phyloP scores from a whole-genome alignment of 345 rosid species.

The Acer campestre region DNA sequence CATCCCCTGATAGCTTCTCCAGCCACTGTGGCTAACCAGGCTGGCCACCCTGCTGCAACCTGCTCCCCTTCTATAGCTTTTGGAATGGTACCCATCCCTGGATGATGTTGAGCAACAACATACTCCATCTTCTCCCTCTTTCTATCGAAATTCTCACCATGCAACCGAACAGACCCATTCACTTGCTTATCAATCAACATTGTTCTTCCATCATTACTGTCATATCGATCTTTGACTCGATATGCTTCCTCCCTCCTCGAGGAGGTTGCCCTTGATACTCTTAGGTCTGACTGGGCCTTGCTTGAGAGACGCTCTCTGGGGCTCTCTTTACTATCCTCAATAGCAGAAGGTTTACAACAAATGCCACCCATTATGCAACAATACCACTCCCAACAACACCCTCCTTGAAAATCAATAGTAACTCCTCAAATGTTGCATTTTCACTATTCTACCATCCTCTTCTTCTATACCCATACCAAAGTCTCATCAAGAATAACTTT shows the following conservation, averaged over 20 bases:
- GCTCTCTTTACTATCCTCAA: conserved; percentile 83
- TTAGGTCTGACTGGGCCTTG: conserved; percentile 59
- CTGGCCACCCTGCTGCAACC: conserved; percentile 99
- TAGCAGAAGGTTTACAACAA: conserved; percentile 86
- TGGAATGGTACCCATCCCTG: conserved; percentile 62
- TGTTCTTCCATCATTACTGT: conserved; percentile 56
- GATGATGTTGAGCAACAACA: conserved; percentile 50
- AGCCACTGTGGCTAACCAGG: conserved; percentile 94
- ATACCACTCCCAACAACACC: conserved; percentile 37
- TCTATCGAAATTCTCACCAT: conserved; percentile 61
- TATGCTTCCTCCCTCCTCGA: conserved; percentile 76
- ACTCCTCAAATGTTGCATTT: conserved; percentile 29
- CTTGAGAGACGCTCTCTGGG: conserved; percentile 68
- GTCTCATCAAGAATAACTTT: conserved; percentile 14
- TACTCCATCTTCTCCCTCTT: conserved; percentile 68
- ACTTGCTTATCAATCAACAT: conserved; percentile 66
- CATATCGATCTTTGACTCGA: conserved; percentile 54
- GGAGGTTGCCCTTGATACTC: conserved; percentile 61
- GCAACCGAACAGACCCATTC: conserved; percentile 61
- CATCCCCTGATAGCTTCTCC: conserved; percentile 97
- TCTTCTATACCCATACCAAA: conserved; percentile 33
- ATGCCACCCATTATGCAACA: conserved; percentile 74
- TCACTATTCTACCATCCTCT: conserved; percentile 22
- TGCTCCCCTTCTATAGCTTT: conserved; percentile 90
- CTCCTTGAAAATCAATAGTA: conserved; percentile 37